Base-by-base conservation (phyloP, 2,329 filamentous ascomycete species). In the Periconia sp. region DNA sequence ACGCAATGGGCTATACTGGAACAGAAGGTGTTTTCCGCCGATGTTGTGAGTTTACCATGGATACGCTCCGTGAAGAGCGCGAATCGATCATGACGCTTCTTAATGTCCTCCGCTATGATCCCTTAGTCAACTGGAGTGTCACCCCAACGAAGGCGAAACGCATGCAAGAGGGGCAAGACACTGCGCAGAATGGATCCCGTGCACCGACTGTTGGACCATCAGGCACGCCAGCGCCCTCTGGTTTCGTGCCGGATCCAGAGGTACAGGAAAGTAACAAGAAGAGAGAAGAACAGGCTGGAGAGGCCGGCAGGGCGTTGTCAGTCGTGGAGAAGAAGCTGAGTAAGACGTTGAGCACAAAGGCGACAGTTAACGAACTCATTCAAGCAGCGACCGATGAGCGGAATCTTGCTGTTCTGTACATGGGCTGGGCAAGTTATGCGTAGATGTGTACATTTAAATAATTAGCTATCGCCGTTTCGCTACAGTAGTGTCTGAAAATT, bases 21-120 rank as follows among this genome's bases (percentile, higher is more conserved):
- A 95, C 92, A 0, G 95, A 99, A 69, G 94, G 94, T 3, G 91
- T 97, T 0, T 99, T 97, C 75, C 84, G 94, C 6, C 84, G 95
- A n/a, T 97, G 92, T 72, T 99, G 94, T 69, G 95, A 99, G 67
- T 97, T 97, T 67, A 97, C 92, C 0, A 82, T 99, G 22, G 91
- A 96, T 50, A 92, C 95, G 2, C 77, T 99, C 24, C 86, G 94
- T n/a, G 88, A 95, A 59, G 94, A 99, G 68, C 89, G 89, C 10
- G 95, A 96, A 66, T 92, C 88, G 31, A 99, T 99, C 73, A 97
- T 96, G 92, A 97, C 94, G 0, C 91, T 99, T 39, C 83, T 99
- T 15, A 95, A 99, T 64, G 95, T 99, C 16, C 76, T 99, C 46
- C 87, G 95, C n/a, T 97, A 96, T 71, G 94, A 99, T 77, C 95